Evolutionary conservation across 2,329 filamentous ascomycete genomes (phyloP).

Genomic region (Plectosphaerella plurivora): DNA sequence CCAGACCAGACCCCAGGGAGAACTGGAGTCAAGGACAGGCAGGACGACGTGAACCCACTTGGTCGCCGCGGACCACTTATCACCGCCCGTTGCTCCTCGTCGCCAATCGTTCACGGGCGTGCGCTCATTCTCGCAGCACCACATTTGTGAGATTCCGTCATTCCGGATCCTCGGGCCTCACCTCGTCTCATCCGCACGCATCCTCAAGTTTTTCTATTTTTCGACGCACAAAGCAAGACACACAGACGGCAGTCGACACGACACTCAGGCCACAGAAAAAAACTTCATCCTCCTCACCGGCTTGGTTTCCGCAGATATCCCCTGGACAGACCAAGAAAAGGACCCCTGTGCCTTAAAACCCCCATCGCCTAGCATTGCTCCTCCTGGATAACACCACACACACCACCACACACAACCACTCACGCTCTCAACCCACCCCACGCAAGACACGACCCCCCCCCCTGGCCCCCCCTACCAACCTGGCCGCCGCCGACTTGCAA

Average conservation of each 20-base stretch:
- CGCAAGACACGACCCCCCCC: background rate
- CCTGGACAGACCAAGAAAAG: background rate
- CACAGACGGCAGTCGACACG: too few species aligned
- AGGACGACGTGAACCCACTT: background rate
- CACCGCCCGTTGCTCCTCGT: background rate
- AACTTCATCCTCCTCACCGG: too few species aligned
- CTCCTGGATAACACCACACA: background rate
- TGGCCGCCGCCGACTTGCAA: background rate
- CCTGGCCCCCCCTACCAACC: background rate
- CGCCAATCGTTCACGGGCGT: background rate
- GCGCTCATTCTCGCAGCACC: background rate
- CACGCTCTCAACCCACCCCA: background rate
- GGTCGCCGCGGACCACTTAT: background rate
- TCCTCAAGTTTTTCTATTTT: too few species aligned
- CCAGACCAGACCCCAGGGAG: background rate
- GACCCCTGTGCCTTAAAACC: background rate
- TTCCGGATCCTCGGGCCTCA: too few species aligned
- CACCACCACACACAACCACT: slow-evolving; percentile 1
- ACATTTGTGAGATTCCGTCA: background rate
- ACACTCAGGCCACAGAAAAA: too few species aligned
- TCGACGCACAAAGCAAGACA: too few species aligned
- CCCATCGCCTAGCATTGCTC: background rate
- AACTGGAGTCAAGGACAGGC: background rate
- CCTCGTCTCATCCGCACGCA: too few species aligned
- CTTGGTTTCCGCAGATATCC: background rate